Percentiles rank a stretch among this genome's conserved stretches.
Evolutionary conservation across 768 basidiomycete species (phyloP).

Genomic region (Collybiopsis confluens): DNA sequence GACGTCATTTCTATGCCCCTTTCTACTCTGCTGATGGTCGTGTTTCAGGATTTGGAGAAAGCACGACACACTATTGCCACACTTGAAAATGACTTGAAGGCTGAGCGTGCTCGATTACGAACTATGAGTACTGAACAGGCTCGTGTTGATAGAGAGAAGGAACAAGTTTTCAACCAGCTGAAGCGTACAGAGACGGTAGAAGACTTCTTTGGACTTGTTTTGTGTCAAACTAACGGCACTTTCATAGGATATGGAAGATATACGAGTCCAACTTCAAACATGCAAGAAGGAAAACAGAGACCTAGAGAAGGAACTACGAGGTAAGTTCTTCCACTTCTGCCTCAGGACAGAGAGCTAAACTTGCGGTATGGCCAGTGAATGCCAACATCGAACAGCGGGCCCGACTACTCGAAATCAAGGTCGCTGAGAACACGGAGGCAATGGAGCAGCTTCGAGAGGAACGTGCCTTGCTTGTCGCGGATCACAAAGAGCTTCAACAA

Average conservation of each 20-base stretch:
- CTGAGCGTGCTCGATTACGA: constrained; percentile 65
- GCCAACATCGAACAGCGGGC: constrained; percentile 70
- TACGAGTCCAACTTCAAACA: constrained; percentile 62
- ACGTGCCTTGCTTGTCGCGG: constrained; percentile 59
- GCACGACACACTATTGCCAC: constrained; percentile 63
- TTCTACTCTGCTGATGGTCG: not conserved
- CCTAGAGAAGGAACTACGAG: constrained; percentile 69
- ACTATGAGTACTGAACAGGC: constrained; percentile 61
- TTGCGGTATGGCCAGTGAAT: constrained; percentile 38
- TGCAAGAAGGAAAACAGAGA: constrained; percentile 72
- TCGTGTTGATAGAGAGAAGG: constrained; percentile 59
- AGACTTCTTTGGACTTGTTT: not conserved
- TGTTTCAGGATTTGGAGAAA: constrained; percentile 62
- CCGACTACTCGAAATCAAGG: constrained; percentile 60
- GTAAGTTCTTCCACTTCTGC: constrained; percentile 31
- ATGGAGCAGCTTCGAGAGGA: constrained; percentile 78
- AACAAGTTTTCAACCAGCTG: constrained; percentile 57
- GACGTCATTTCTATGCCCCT: not conserved
- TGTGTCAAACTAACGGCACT: constrained; percentile 7
- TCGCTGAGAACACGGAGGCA: constrained; percentile 62
- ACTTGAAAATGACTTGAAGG: constrained; percentile 67
- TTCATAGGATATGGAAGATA: constrained; percentile 77
- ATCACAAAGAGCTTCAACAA: constrained; percentile 71
- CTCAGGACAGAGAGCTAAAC: not conserved
- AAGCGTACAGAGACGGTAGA: constrained; percentile 68